Percentiles rank a stretch among this genome's conserved stretches.
phyloP scores from a whole-genome alignment of 768 basidiomycete species.

The Strobilomyces dryophilus region DNA sequence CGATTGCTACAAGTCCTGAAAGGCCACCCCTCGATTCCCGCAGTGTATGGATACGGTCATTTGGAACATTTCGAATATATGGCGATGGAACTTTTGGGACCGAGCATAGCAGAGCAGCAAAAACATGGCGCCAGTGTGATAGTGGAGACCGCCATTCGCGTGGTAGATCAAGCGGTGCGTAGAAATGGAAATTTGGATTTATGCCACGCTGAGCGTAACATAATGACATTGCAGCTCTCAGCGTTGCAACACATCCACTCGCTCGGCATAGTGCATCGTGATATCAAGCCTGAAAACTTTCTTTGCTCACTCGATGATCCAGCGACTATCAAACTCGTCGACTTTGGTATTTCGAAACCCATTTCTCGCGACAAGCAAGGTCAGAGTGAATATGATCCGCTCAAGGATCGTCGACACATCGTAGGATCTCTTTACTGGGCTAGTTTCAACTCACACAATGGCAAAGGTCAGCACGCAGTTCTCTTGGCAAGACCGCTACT shows the following conservation, averaged over 20 bases:
- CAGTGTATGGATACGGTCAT: background rate
- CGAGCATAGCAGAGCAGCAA: background rate
- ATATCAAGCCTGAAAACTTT: slow-evolving; percentile 1
- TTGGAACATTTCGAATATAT: slow-evolving; percentile 1
- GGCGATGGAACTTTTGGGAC: background rate
- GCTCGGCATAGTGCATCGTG: background rate
- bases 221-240: background rate
- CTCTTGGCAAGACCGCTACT: background rate
- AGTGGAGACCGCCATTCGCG: background rate
- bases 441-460: slow-evolving; percentile 3
- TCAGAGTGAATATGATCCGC: background rate
- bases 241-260: background rate
- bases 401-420: background rate
- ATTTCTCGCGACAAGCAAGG: background rate
- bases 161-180: slow-evolving; percentile 1
- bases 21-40: background rate
- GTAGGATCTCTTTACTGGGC: slow-evolving; percentile 1
- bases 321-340: background rate
- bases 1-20: background rate
- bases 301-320: slow-evolving; percentile 1
- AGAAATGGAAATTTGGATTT: too few relatives aligned
- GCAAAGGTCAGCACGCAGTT: background rate
- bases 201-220: too few relatives aligned
- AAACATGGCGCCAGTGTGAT: background rate
- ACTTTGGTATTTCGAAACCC: slow-evolving; percentile 4